Conservation (phyloP, 2,329 filamentous ascomycete species). For the Penicillium crustosum region DNA sequence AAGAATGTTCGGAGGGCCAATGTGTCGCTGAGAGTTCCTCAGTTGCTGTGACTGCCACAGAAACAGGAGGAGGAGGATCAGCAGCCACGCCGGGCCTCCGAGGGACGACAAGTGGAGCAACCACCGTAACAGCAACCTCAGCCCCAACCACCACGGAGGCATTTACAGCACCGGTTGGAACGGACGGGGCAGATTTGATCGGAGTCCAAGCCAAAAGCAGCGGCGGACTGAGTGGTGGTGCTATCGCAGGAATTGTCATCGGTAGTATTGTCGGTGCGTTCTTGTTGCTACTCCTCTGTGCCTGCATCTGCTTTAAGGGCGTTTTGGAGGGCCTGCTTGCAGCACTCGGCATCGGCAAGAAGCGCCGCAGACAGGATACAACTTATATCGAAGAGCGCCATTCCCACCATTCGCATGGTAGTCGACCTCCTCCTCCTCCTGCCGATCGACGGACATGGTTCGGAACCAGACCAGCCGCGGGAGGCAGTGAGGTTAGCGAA, state of each 20-base stretch:
- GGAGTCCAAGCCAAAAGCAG: constrained; percentile 31
- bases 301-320: constrained; percentile 46
- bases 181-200: constrained; percentile 41
- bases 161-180: constrained; percentile 48
- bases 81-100: constrained; percentile 42
- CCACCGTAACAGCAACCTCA: constrained; percentile 46
- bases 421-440: constrained; percentile 25
- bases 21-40: constrained; percentile 46
- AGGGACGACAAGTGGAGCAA: constrained; percentile 45
- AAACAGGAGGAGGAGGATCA: constrained; percentile 5
- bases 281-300: constrained; percentile 46
- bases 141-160: constrained; percentile 44
- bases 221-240: constrained; percentile 48
- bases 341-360: constrained; percentile 44
- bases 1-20: constrained; percentile 44
- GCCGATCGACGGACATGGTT: constrained; percentile 41
- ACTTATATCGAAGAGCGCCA: constrained; percentile 43
- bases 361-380: constrained; percentile 39
- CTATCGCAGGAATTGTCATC: constrained; percentile 54
- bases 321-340: constrained; percentile 42
- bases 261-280: constrained; percentile 48
- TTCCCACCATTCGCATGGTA: constrained; percentile 35
- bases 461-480: constrained; percentile 38
- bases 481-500: constrained; percentile 31
- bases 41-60: constrained; percentile 38